phyloP scores from a whole-genome alignment of 176 grass and related monocot species.

The Phoenix roebelenii region DNA sequence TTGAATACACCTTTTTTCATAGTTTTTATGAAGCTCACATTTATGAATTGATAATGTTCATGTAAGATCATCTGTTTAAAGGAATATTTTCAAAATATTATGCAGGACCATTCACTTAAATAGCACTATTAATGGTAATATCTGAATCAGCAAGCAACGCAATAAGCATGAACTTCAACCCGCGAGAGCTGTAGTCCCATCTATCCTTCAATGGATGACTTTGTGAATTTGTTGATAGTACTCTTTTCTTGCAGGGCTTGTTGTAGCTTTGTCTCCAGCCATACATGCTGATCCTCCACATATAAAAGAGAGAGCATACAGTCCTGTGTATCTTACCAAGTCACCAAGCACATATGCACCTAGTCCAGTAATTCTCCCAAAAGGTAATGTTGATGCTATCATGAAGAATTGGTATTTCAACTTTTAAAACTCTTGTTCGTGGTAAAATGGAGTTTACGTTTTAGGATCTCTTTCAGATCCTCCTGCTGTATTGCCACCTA shows the following conservation, averaged over 20 bases:
- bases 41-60: too few species aligned
- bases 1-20: too few species aligned
- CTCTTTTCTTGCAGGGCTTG: slow-evolving; percentile 33
- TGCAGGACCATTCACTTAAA: too few species aligned
- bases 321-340: too few species aligned
- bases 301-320: slow-evolving; percentile 15
- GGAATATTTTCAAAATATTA: too few species aligned
- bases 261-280: slow-evolving; percentile 32
- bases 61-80: too few species aligned
- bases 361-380: slow-evolving; percentile 15
- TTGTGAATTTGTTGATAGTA: background rate
- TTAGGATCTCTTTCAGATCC: slow-evolving; percentile 19
- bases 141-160: too few species aligned
- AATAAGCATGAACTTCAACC: too few species aligned
- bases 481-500: slow-evolving; percentile 30
- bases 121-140: too few species aligned
- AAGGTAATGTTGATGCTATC: slow-evolving; percentile 26
- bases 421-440: background rate
- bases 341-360: background rate
- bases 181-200: too few species aligned
- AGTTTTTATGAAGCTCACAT: too few species aligned
- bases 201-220: too few species aligned
- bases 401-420: background rate
- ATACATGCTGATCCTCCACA: slow-evolving; percentile 20
- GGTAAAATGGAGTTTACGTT: background rate